Evolutionary conservation across 2,329 filamentous ascomycete species (phyloP).

Genomic region (Fusarium azukiicola): DNA sequence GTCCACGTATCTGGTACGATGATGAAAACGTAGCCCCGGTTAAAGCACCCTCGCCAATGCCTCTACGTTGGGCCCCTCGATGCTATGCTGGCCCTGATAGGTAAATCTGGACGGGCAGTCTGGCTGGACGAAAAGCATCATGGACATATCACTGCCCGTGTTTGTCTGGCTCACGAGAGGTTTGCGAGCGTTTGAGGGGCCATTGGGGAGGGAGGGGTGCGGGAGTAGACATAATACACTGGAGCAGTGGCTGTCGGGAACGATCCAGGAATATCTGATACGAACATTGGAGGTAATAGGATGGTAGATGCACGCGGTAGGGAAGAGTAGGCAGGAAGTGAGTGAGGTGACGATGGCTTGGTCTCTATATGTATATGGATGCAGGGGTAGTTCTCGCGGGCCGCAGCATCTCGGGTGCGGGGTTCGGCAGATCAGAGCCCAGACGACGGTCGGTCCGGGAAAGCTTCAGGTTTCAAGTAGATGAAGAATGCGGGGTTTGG

Average conservation of each 20-base stretch:
- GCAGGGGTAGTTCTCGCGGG: neutral
- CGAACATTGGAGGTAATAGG: neutral
- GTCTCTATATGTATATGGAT: neutral
- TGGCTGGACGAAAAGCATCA: neutral
- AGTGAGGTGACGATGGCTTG: neutral
- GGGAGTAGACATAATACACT: neutral
- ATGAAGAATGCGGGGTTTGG: constrained; percentile 3
- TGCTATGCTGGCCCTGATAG: neutral
- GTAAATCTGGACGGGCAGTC: neutral
- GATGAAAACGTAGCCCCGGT: neutral
- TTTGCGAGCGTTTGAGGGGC: neutral
- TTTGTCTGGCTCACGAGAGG: neutral
- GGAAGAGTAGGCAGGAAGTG: neutral
- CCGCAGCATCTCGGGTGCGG: neutral
- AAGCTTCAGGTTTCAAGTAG: neutral
- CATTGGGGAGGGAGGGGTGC: neutral
- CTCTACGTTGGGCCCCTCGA: neutral
- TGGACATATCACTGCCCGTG: neutral
- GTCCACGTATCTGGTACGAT: neutral
- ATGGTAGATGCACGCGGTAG: neutral
- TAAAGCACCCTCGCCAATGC: neutral
- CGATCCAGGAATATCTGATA: neutral
- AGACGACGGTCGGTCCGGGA: neutral
- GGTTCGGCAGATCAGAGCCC: neutral
- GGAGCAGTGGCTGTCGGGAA: neutral